These are phyloP conservation scores for Candida qinlingensis DNA, from an alignment of 805 yeast genomes.

Conservation along the genomic window DNA sequence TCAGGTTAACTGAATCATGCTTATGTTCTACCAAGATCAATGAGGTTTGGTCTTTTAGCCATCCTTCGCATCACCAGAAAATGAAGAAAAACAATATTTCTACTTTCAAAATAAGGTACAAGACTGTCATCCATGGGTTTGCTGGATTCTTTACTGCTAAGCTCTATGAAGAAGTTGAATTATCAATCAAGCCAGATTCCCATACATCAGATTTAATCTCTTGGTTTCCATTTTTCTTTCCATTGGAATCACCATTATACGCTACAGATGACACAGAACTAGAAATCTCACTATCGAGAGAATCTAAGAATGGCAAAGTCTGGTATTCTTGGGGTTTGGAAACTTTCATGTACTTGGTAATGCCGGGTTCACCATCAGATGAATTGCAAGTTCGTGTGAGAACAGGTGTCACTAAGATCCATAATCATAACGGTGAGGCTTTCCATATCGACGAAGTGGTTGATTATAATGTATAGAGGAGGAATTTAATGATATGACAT, in stretches of 20 bases:
- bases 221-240: constrained; percentile 69
- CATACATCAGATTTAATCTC: constrained; percentile 45
- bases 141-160: constrained; percentile 70
- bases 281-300: constrained; percentile 47
- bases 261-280: constrained; percentile 51
- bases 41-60: constrained; percentile 57
- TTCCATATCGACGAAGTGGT: constrained; percentile 12
- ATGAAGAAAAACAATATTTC: constrained; percentile 27
- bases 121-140: constrained; percentile 64
- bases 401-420: constrained; percentile 35
- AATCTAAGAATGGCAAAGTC: constrained; percentile 33
- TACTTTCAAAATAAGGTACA: constrained; percentile 39
- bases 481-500: too few species aligned
- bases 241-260: constrained; percentile 47
- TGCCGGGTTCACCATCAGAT: constrained; percentile 20
- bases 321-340: constrained; percentile 72
- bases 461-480: too few species aligned
- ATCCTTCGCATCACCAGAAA: constrained; percentile 59
- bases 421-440: constrained; percentile 32
- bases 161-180: constrained; percentile 51
- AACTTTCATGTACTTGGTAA: constrained; percentile 39
- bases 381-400: constrained; percentile 31
- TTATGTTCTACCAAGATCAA: constrained; percentile 41
- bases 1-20: constrained; percentile 36
- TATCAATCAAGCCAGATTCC: constrained; percentile 45